phyloP scores from a whole-genome alignment of 805 yeast species.

The Candida sakaeoensis region DNA sequence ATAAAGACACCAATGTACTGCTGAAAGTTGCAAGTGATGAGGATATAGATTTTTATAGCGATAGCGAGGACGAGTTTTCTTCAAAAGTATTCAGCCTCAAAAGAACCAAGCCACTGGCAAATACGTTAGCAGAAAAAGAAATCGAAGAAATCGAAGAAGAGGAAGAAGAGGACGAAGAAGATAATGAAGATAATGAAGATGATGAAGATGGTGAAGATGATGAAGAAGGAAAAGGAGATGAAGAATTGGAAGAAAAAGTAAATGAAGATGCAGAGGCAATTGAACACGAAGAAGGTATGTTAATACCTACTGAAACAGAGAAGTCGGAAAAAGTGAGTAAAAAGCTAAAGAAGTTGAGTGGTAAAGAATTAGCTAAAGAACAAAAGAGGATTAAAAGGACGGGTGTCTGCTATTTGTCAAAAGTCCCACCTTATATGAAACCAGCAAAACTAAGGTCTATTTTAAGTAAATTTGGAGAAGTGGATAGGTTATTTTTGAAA shows the following conservation, averaged over 20 bases:
- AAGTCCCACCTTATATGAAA: slow-evolving; percentile 95
- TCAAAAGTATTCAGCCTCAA: slow-evolving; percentile 6
- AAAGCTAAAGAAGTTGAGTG: slow-evolving; percentile 53
- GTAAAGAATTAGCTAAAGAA: slow-evolving; percentile 52
- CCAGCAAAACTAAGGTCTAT: slow-evolving; percentile 86
- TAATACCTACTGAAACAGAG: no score
- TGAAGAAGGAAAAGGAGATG: slow-evolving; percentile 13
- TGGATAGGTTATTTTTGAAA: slow-evolving; percentile 82
- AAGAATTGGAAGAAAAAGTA: slow-evolving; percentile 15
- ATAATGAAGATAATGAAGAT: slow-evolving; percentile 13
- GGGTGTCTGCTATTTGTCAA: slow-evolving; percentile 90
- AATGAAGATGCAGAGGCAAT: slow-evolving; percentile 14
- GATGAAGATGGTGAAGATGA: slow-evolving; percentile 10
- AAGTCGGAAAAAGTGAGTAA: slow-evolving; percentile 15
- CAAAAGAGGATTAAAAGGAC: slow-evolving; percentile 60
- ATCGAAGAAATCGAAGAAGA: slow-evolving; percentile 12
- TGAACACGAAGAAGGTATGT: slow-evolving; percentile 10
- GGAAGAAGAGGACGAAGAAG: slow-evolving; percentile 14
- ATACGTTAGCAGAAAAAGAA: slow-evolving; percentile 10
- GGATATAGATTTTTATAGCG: slow-evolving; percentile 11
- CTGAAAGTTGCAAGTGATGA: slow-evolving; percentile 3
- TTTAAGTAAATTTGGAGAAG: slow-evolving; percentile 74
- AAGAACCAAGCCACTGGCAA: neutral
- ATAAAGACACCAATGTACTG: neutral
- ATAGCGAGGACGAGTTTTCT: slow-evolving; percentile 13